These are phyloP conservation scores for Zelonia costaricensis DNA, from an alignment of 208 protist species.

Conservation along the genomic window DNA sequence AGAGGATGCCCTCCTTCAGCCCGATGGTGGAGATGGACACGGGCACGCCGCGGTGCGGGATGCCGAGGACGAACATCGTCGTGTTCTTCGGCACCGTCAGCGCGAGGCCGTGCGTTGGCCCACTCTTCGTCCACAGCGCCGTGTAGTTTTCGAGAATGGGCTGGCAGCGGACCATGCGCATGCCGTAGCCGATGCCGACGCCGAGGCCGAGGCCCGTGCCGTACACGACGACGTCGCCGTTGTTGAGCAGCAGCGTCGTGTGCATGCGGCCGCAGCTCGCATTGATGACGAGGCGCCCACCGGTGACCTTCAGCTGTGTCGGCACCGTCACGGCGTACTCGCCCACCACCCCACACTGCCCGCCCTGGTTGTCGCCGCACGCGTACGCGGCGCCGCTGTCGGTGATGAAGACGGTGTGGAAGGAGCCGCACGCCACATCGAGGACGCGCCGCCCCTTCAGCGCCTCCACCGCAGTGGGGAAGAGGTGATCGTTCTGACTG, in stretches of 20 bases:
- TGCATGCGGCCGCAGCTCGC: slow-evolving; percentile 71
- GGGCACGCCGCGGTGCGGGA: slow-evolving; percentile 61
- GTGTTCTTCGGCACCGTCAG: slow-evolving; percentile 63
- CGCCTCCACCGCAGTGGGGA: slow-evolving; percentile 39
- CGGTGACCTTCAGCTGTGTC: slow-evolving; percentile 41
- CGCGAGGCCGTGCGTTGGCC: slow-evolving; percentile 63
- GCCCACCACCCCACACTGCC: slow-evolving; percentile 75
- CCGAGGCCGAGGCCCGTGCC: slow-evolving; percentile 71
- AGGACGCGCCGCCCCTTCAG: slow-evolving; percentile 40
- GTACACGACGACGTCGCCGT: slow-evolving; percentile 68
- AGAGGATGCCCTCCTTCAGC: slow-evolving; percentile 71
- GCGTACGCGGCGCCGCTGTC: slow-evolving; percentile 51
- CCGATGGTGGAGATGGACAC: slow-evolving; percentile 33
- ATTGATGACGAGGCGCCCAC: slow-evolving; percentile 46
- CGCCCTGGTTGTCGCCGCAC: slow-evolving; percentile 79
- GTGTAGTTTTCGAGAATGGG: slow-evolving; percentile 71
- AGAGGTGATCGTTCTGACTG: slow-evolving; percentile 42
- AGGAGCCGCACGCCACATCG: slow-evolving; percentile 76
- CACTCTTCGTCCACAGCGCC: slow-evolving; percentile 48
- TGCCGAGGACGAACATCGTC: slow-evolving; percentile 62
- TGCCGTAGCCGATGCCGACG: slow-evolving; percentile 61
- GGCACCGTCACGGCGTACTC: slow-evolving; percentile 44
- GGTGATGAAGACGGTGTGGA: slow-evolving; percentile 79
- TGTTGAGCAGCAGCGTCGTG: slow-evolving; percentile 63
- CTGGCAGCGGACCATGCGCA: slow-evolving; percentile 65